Evolutionary conservation across 495 filamentous ascomycete genomes (phyloP).

Genomic region (Podospora sp.): DNA sequence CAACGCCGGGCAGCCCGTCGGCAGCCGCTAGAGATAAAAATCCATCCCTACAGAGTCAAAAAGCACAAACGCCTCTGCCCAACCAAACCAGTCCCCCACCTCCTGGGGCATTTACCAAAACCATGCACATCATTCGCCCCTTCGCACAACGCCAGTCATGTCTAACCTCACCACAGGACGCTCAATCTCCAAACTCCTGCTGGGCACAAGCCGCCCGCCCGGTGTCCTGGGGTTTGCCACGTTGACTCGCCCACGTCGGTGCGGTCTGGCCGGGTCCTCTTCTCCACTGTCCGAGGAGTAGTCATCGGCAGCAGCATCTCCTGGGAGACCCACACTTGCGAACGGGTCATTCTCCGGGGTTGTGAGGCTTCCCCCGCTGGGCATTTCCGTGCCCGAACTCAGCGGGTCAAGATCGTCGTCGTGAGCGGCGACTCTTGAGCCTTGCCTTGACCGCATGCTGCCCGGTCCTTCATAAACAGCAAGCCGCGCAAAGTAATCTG

Average conservation of each 20-base stretch:
- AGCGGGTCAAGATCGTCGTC: slow-evolving; percentile 11
- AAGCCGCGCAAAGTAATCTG: slow-evolving; percentile 81
- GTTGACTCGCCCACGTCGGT: slow-evolving; percentile 53
- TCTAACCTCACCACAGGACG: slow-evolving; percentile 44
- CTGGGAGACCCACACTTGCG: neutral
- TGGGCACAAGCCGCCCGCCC: slow-evolving; percentile 49
- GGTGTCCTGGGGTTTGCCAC: slow-evolving; percentile 59
- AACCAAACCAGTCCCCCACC: neutral
- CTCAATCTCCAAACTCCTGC: slow-evolving; percentile 52
- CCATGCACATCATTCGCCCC: slow-evolving; percentile 14
- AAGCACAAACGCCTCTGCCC: slow-evolving; percentile 13
- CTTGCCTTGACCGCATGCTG: slow-evolving; percentile 12
- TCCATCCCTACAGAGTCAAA: neutral
- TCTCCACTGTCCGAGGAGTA: slow-evolving; percentile 45
- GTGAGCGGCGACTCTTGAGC: neutral
- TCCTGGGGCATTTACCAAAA: neutral
- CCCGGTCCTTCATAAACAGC: slow-evolving; percentile 48
- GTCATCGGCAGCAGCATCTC: slow-evolving; percentile 27
- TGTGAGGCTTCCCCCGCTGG: slow-evolving; percentile 17
- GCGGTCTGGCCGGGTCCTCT: slow-evolving; percentile 40
- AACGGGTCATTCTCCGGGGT: slow-evolving; percentile 3
- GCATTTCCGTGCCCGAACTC: slow-evolving; percentile 1
- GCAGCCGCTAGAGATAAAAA: neutral
- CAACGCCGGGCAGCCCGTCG: slow-evolving; percentile 2
- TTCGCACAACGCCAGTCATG: slow-evolving; percentile 30